Evolutionary conservation across 129 eudicot species (phyloP), one percentile per base, ranked within the genome.

Genomic region (Saussurea involucrata): DNA sequence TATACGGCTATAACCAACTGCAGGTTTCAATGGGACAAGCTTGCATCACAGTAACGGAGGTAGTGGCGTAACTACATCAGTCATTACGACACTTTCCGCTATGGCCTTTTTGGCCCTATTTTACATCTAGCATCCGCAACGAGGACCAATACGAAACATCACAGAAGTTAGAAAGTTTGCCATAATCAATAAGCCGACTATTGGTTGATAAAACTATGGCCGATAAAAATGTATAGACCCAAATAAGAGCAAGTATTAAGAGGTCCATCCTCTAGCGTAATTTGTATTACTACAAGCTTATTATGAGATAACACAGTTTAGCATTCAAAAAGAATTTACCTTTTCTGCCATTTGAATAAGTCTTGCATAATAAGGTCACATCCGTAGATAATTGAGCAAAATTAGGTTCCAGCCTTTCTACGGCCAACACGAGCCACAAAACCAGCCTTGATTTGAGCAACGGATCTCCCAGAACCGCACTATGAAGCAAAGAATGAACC

Each of bases 21-120:
- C 73, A 79, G 89, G 90, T 68, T 86, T 86, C 63, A 86, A 25
- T 3, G 85, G 87, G 71, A 77, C 73, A 13, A 86, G 85, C 46
- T 33, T 80, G 10, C 5, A 74, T 31, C 60, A 22, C 0, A 2
- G 64, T 5, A 68, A 49, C 25, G 74, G 66, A 17, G 63, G 70
- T 18, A 74, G 69, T 8, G 67, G 73, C 67, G 17, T 33, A 18
- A 68, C 83, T 18, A 64, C 63, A 44, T 69, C 81, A 32, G 10
- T 55, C 18, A 15, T 60, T 15, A 46, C 63, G 17, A 11, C 77
- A 31, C 49, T 82, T 64, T 82, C 73, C 2, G 84, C 79, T 37
- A 40, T 79, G 63, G 80, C 58, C 24, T 72, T 79, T 40, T 37
- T 72, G 64, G 63, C 79, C 29, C 79, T 76, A n/a, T 66, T 84